Base-by-base conservation (phyloP, 1,139 yeast genomes). In the Nakaseomyces uthaithaninus region DNA sequence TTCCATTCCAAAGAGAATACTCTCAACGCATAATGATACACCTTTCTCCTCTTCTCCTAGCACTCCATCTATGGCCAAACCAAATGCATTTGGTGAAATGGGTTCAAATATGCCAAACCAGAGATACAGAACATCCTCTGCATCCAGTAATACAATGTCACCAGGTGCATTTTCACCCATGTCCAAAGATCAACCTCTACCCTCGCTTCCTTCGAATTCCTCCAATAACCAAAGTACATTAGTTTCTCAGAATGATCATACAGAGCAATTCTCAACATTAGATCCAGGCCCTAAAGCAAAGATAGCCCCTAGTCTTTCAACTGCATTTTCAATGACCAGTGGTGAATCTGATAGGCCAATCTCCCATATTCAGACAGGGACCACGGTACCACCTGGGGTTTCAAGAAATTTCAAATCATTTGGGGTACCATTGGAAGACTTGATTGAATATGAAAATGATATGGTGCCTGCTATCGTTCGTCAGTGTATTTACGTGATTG, bases 381-480 rank as follows among this genome's bases (percentile, higher is more conserved):
- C 56, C 3, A 53, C 64, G 42, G 45, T 65, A 51, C 61, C 68
- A 37, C 62, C 64, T 42, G 68, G 68, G 0, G 59, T 62, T 3
- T 61, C 53, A 14, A 55, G 58, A 23, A 54, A 57, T 16, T 76
- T 76, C 47, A 78, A 78, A 12, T 80, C 89, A 0, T 89, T 83
- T 65, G 96, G 95, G 0, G 77, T 79, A 0, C 79, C 94, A 0
- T 69, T 91, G 16, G 94, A 83, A 48, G 77, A 74, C 8, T 65
- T 85, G 38, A 76, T 87, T 19, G 81, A 80, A 46, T 77, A 73
- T 52, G 95, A 94, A 45, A 95, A 86, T 40, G 94, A 85, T 50
- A 80, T 85, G 60, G 95, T 89, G 2, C 97, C 98, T 1, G 72
- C 84, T n/a, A 74, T 89, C 37, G 97, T 89, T 8, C 80, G 81